phyloP scores from a whole-genome alignment of 352 stramenopile species.

The Phytopythium aichiense region DNA sequence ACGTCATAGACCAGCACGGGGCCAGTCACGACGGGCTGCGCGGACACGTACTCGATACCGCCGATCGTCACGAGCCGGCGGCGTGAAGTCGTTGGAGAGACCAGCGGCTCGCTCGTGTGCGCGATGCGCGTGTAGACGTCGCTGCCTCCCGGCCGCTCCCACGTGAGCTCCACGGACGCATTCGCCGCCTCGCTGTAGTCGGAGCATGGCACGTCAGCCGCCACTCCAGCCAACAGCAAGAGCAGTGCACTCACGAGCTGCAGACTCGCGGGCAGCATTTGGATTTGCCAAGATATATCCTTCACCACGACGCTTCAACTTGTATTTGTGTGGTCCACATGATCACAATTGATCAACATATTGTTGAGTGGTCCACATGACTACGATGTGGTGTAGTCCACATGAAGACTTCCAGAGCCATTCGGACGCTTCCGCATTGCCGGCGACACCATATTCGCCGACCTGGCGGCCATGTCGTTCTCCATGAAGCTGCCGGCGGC shows the following conservation, averaged over 20 bases:
- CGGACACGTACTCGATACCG: conserved; percentile 66
- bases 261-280: too few species aligned
- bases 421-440: too few species aligned
- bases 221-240: too few species aligned
- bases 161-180: conserved; percentile 7
- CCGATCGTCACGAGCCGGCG: conserved; percentile 41
- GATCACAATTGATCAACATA: neutral
- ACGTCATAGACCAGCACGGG: conserved; percentile 55
- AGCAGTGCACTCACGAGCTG: too few species aligned
- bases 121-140: conserved; percentile 7
- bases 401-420: neutral
- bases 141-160: neutral
- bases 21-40: conserved; percentile 52
- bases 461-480: conserved; percentile 36
- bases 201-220: neutral
- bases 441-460: too few species aligned
- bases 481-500: conserved; percentile 50
- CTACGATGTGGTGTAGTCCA: neutral
- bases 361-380: neutral
- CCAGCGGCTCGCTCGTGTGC: conserved; percentile 4
- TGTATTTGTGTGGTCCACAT: too few species aligned
- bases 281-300: too few species aligned
- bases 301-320: too few species aligned
- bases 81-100: neutral
- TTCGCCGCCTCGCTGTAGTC: neutral